A percentile compares a stretch with the other conserved stretches of the same genome.
Conservation (phyloP, 1,284 basidiomycete genomes). For the Laetiporus sulphureus region DNA sequence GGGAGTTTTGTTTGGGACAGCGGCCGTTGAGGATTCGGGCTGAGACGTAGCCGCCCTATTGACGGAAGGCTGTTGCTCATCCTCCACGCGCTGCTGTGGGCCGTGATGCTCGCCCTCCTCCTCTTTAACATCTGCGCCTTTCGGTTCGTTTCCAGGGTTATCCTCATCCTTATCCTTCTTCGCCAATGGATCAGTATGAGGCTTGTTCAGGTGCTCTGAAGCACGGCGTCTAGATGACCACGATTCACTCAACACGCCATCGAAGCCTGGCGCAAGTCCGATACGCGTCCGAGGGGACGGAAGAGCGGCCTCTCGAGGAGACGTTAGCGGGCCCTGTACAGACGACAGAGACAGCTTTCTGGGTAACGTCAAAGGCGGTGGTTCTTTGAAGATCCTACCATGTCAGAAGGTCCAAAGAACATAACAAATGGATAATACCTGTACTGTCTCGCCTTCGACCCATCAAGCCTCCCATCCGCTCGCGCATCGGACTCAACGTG, state of each 20-base stretch:
- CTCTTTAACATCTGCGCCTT: slow-evolving; percentile 47
- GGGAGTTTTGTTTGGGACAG: background rate
- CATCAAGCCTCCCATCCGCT: slow-evolving; percentile 55
- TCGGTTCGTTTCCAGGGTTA: slow-evolving; percentile 34
- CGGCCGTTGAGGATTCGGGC: slow-evolving; percentile 1
- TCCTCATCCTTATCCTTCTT: slow-evolving; percentile 30
- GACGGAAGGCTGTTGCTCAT: slow-evolving; percentile 3
- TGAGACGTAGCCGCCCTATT: background rate
- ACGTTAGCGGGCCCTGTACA: slow-evolving; percentile 41
- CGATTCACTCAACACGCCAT: slow-evolving; percentile 67
- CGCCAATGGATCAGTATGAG: slow-evolving; percentile 17
- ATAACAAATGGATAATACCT: slow-evolving; percentile 34
- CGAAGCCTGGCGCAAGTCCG: slow-evolving; percentile 54
- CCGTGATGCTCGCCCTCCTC: slow-evolving; percentile 31
- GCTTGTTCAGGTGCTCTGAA: slow-evolving; percentile 43
- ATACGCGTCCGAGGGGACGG: slow-evolving; percentile 63
- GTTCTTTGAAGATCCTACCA: slow-evolving; percentile 30
- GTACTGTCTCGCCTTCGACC: slow-evolving; percentile 59
- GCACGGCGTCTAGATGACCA: slow-evolving; percentile 57
- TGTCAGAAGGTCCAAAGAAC: background rate
- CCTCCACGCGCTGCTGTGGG: slow-evolving; percentile 8
- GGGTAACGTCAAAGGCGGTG: slow-evolving; percentile 38
- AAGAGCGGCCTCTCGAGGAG: slow-evolving; percentile 51
- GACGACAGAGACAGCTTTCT: slow-evolving; percentile 68
- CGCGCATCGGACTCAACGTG: slow-evolving; percentile 53